phyloP scores from a whole-genome alignment of 805 yeast genomes.

The Saccharomycopsis amapae region DNA sequence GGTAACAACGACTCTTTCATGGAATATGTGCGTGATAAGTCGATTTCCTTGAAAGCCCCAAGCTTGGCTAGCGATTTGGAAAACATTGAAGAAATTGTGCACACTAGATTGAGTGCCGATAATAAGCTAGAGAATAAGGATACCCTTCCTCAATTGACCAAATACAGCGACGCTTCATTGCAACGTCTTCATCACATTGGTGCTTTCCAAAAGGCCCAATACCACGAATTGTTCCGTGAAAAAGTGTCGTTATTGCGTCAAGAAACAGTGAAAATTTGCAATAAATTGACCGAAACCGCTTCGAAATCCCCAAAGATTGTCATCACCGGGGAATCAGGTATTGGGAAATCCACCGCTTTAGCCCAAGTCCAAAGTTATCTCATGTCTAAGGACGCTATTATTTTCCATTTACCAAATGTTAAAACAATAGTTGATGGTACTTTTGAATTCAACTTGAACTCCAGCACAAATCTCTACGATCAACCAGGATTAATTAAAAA shows the following conservation, averaged over 20 bases:
- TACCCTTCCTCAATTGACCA: constrained; percentile 32
- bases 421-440: constrained; percentile 63
- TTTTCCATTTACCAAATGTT: constrained; percentile 61
- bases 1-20: constrained; percentile 14
- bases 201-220: constrained; percentile 60
- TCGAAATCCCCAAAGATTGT: constrained; percentile 34
- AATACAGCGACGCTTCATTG: constrained; percentile 37
- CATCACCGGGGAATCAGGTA: constrained; percentile 64
- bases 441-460: constrained; percentile 55
- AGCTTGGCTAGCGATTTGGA: constrained; percentile 1
- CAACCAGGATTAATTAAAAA: constrained; percentile 74
- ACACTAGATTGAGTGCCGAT: neutral
- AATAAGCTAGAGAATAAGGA: neutral
- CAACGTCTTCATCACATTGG: constrained; percentile 46
- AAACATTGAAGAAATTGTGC: constrained; percentile 4
- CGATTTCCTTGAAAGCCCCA: constrained; percentile 7
- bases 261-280: constrained; percentile 36
- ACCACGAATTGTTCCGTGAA: constrained; percentile 52
- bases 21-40: constrained; percentile 16
- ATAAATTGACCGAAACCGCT: constrained; percentile 32
- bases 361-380: constrained; percentile 64
- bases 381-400: constrained; percentile 34
- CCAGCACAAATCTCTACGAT: constrained; percentile 42
- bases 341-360: constrained; percentile 70
- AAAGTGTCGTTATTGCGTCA: constrained; percentile 56